Evolutionary conservation across 2,329 filamentous ascomycete genomes (phyloP).

Genomic region (Clonostachys rhizophaga): DNA sequence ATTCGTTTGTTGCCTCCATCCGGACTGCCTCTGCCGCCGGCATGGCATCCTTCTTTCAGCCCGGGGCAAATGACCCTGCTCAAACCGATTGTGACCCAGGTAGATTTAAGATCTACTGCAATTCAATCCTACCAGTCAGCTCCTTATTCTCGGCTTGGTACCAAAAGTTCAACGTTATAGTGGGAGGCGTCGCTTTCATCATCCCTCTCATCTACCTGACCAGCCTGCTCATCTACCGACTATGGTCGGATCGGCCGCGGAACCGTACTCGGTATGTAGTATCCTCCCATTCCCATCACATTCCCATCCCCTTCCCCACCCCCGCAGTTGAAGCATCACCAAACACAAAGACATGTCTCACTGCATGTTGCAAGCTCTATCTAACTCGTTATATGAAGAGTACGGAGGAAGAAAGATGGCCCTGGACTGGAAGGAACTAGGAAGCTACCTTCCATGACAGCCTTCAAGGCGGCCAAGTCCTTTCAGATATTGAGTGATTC

Average conservation of each 20-base stretch:
- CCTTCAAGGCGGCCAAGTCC: slow-evolving; percentile 2
- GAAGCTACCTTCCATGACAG: not conserved
- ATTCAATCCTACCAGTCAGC: slow-evolving; percentile 11
- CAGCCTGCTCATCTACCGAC: too few relatives aligned
- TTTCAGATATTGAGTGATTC: slow-evolving; percentile 1
- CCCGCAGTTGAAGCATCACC: too few relatives aligned
- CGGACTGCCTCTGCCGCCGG: not conserved
- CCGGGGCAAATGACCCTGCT: slow-evolving; percentile 17
- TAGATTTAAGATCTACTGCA: slow-evolving; percentile 21
- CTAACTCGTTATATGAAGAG: too few relatives aligned
- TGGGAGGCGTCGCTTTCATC: slow-evolving; percentile 14
- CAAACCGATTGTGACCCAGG: slow-evolving; percentile 11
- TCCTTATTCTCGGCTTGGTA: slow-evolving; percentile 12
- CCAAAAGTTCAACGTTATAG: slow-evolving; percentile 16
- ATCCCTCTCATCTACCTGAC: slow-evolving; percentile 6
- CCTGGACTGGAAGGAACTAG: not conserved
- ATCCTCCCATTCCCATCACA: too few relatives aligned
- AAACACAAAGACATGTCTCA: too few relatives aligned
- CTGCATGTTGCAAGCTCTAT: too few relatives aligned
- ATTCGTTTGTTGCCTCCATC: not conserved
- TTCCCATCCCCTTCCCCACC: too few relatives aligned
- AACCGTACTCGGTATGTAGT: too few relatives aligned
- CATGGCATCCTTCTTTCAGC: slow-evolving; percentile 28
- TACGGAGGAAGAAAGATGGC: too few relatives aligned
- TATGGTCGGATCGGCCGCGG: too few relatives aligned